Evolutionary conservation across 352 stramenopile genomes (phyloP), one percentile per base, ranked within the genome.

Genomic region (Pythium guiyangense): DNA sequence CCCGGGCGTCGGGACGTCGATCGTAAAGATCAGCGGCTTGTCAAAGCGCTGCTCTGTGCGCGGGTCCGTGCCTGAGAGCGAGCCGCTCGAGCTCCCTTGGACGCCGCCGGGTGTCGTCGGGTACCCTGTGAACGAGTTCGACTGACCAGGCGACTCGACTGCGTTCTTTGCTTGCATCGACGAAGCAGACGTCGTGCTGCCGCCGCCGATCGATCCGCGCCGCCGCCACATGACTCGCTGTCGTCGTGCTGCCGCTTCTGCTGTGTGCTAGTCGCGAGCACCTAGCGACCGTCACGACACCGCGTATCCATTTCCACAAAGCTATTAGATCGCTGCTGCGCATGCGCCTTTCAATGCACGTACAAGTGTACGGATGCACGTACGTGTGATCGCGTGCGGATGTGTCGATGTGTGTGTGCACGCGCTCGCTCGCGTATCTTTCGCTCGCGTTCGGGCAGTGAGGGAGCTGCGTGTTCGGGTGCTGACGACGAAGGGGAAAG

Each of bases 1-100:
- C 0, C 84, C 84, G 0, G 70, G 70, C 18, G 67, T 80, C 12
- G 84, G 84, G 27, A 94, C 84, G 43, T 94, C 79, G 29, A 94
- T 64, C 4, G 76, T 71, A 44, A 94, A 94, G 27, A 88, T 74
- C 31, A 91, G 66, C 44, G 78, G 64, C 17, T 72, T 73, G 45
- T 90, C 82, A 31, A 37, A 40, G 31, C 52, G 51, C n/a, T n/a
- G n/a, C 15, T 65, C 77, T 11, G 69, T 71, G 25, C 70, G 70
- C 25, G 74, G 73, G 52, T 91, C 77, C 48, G 71, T 88, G 34
- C 74, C 68, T n/a, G 79, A 78, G 55, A 88, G 84, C 49, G 77
- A 71, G 44, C 44, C 69, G 27, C 4, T 42, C 1, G 12, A 35
- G 20, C 45, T 50, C 22, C 45, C 22, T 3, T 25, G 18, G 45